Percentiles rank a stretch among this genome's conserved stretches.
phyloP scores from a whole-genome alignment of 257 asterid species.

The Capsicum baccatum region DNA sequence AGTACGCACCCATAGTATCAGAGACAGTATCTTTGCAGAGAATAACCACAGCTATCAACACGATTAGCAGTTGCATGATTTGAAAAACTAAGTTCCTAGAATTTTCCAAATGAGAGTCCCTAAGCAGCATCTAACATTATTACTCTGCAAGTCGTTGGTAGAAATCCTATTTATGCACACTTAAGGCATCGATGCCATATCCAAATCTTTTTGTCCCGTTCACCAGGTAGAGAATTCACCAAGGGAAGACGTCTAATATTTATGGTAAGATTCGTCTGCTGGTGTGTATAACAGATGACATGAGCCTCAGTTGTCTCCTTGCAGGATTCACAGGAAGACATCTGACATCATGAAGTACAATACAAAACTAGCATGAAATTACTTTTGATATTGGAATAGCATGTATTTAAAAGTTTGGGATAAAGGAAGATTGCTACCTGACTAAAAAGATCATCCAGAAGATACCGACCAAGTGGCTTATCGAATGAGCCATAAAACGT shows the following conservation, averaged over 20 bases:
- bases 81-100: constrained; percentile 94
- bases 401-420: neutral
- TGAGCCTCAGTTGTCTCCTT: constrained; percentile 90
- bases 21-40: constrained; percentile 94
- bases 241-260: constrained; percentile 64
- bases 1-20: constrained; percentile 82
- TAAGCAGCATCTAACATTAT: constrained; percentile 96
- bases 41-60: constrained; percentile 92
- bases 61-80: constrained; percentile 93
- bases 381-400: neutral
- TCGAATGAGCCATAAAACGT: constrained; percentile 85
- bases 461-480: constrained; percentile 93
- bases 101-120: constrained; percentile 98
- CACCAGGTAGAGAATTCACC: constrained; percentile 71
- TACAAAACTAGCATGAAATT: constrained; percentile 25
- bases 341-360: constrained; percentile 50
- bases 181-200: constrained; percentile 98
- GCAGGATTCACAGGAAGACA: constrained; percentile 72
- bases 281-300: constrained; percentile 84
- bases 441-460: constrained; percentile 79
- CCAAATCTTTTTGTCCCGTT: constrained; percentile 93
- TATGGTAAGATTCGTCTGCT: constrained; percentile 84
- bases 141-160: constrained; percentile 81
- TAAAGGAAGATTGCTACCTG: constrained; percentile 57
- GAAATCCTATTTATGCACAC: constrained; percentile 67